Conservation (phyloP, 306 rosid species). For the Vicia faba region DNA sequence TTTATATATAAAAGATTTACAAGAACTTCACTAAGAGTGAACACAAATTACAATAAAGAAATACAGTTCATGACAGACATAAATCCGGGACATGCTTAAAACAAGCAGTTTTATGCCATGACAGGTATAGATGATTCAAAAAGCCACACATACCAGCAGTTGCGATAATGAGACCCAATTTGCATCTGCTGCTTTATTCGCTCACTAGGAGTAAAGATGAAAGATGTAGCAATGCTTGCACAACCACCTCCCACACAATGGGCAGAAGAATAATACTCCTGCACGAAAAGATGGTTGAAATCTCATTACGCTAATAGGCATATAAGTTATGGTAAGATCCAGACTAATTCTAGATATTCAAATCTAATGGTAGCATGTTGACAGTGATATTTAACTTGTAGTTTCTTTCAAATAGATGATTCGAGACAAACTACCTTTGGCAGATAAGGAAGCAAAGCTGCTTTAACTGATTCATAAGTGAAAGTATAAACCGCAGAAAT, state of each 20-base stretch:
- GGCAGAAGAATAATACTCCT: slow-evolving; percentile 80
- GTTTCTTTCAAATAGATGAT: slow-evolving; percentile 28
- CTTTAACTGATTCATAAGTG: slow-evolving; percentile 92
- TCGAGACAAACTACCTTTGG: slow-evolving; percentile 57
- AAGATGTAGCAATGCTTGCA: slow-evolving; percentile 96
- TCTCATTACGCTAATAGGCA: slow-evolving; percentile 33
- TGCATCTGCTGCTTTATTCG: slow-evolving; percentile 99
- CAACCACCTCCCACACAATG: slow-evolving; percentile 91
- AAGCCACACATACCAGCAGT: slow-evolving; percentile 77
- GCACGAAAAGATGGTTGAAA: slow-evolving; percentile 46
- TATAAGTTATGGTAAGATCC: slow-evolving; percentile 12
- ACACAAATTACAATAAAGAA: slow-evolving; percentile 25
- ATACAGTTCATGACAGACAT: slow-evolving; percentile 30
- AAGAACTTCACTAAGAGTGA: slow-evolving; percentile 17
- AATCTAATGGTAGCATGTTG: slow-evolving; percentile 10
- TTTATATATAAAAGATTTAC: slow-evolving; percentile 5
- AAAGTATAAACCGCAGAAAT: slow-evolving; percentile 89
- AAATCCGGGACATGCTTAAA: slow-evolving; percentile 21
- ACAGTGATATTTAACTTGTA: slow-evolving; percentile 19
- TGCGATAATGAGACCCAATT: slow-evolving; percentile 76
- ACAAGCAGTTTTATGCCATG: slow-evolving; percentile 25
- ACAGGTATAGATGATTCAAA: slow-evolving; percentile 34
- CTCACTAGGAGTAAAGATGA: slow-evolving; percentile 95
- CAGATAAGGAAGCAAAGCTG: slow-evolving; percentile 79
- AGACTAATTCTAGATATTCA: slow-evolving; percentile 19